Base-by-base conservation (phyloP, 208 protist species). In the Giardia muris region DNA sequence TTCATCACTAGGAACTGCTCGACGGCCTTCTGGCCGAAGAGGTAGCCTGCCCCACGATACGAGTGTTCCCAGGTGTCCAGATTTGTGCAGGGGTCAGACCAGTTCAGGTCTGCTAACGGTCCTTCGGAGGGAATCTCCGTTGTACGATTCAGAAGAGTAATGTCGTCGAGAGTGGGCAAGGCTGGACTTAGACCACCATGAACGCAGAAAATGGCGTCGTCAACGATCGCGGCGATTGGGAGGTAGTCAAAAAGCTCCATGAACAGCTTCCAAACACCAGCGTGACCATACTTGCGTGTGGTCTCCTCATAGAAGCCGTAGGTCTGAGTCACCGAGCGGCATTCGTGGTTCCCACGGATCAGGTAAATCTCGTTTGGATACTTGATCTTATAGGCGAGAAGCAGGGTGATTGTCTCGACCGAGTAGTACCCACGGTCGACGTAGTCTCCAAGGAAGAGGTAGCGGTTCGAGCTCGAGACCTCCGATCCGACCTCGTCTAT, bases 241-340 rank as follows among this genome's bases (percentile, higher is more conserved):
- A 97, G 67, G 48, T 96, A 95, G 90, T 97, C 96, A 46, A 97
- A 97, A 3, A 96, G 92, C 46, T 96, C 95, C 0, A 95, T 96
- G 91, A 96, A 97, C 0, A 93, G 47, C 86, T 93, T 87, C 95
- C 95, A 97, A 39, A 95, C 46, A 43, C 87, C 96, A 0, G 95
- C 92, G 47, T 96, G 95, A 46, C 94, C 95, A 93, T 98, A 98
- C 93, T 98, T 98, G 46, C 93, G 47, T n/a, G 96, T 87, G 93
- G 96, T 98, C 92, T 98, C 97, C 39, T 97, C 94, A 46, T 97
- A 96, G 92, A 98, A 97, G 30, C 95, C 95, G 93, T 98, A 97
- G 30, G 22, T 48, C 4, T 89, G 46, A 30, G 93, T 93, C 1
- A 93, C 90, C 43, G 47, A 19, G 46, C 89, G 2, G 86, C 90